Base-by-base conservation (phyloP, 768 basidiomycete genomes). In the Mycena vitilis region DNA sequence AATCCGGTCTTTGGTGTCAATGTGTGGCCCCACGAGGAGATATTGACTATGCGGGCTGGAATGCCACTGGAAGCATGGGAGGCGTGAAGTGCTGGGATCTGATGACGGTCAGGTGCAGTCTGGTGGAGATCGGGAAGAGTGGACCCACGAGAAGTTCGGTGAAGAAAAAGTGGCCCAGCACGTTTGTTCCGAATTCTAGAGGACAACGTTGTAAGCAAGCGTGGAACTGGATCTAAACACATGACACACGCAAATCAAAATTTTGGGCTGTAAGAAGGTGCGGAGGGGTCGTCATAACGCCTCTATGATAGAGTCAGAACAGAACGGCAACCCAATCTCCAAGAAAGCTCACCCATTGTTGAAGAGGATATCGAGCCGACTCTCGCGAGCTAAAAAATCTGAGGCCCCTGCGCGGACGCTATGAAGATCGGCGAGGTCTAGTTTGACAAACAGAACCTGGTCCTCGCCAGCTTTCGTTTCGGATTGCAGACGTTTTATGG, bases 391-490 rank as follows among this genome's bases (percentile, higher is more conserved):
- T 13, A 56, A 15, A 18, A 60, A 60, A 51, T 60, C 37, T 40
- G 36, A 3, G 25, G 60, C 60, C 4, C 37, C 48, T 15, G 60
- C 37, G 34, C 51, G 38, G 10, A 53, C 60, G 10, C 59, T 52
- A 1, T 52, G 40, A 0, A 61, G 51, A 23, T 61, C 60, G n/a
- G 60, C 60, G 16, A 61, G 51, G 42, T 61, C 51, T 38, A 49
- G 25, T 22, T 40, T 60, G 22, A 60, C 60, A 11, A 38, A 60
- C 7, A 9, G 48, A 51, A 51, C 25, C 23, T 6, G 48, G 38
- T 60, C 23, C 34, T 34, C 30, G 12, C 48, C 8, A 16, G 20
- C 60, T 1, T 40, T 51, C 4, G 60, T 60, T 60, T 60, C 60
- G 48, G 36, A 11, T 37, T 23, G 36, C 8, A 60, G 60, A 0